These are phyloP conservation scores for Infundibulicybe gibba DNA, from an alignment of 768 basidiomycete species.

Conservation along the genomic window DNA sequence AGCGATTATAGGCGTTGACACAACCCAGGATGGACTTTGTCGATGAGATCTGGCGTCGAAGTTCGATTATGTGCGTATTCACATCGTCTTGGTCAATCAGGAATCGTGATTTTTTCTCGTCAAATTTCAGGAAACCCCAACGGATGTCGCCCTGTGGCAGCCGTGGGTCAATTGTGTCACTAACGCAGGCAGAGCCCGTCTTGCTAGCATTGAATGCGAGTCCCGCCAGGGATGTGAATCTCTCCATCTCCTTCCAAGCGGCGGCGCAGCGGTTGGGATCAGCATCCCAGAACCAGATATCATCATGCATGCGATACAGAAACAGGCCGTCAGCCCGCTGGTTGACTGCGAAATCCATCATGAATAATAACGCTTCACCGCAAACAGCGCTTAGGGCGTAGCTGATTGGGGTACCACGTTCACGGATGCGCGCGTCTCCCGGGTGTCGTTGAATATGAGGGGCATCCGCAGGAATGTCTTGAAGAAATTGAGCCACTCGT, in stretches of 20 bases:
- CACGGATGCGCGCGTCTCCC: slow-evolving; percentile 24
- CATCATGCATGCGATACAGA: slow-evolving; percentile 43
- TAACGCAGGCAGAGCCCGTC: slow-evolving; percentile 36
- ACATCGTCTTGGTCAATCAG: slow-evolving; percentile 25
- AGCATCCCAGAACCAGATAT: slow-evolving; percentile 42
- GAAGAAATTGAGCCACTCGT: background rate
- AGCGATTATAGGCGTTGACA: slow-evolving; percentile 28
- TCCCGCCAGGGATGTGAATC: slow-evolving; percentile 34
- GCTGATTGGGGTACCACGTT: slow-evolving; percentile 39
- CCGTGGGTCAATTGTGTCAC: slow-evolving; percentile 7
- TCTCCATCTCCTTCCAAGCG: slow-evolving; percentile 38
- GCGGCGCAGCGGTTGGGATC: slow-evolving; percentile 26
- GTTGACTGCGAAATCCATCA: slow-evolving; percentile 47
- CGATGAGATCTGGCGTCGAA: slow-evolving; percentile 24
- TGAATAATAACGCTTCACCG: slow-evolving; percentile 38
- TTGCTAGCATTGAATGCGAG: slow-evolving; percentile 38
- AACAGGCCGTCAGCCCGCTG: slow-evolving; percentile 35
- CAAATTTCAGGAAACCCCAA: slow-evolving; percentile 19
- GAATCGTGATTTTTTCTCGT: slow-evolving; percentile 15
- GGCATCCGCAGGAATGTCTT: background rate
- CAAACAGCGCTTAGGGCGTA: slow-evolving; percentile 37
- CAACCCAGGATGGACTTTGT: slow-evolving; percentile 29
- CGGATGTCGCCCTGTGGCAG: slow-evolving; percentile 16
- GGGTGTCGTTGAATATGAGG: slow-evolving; percentile 4
- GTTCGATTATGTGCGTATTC: slow-evolving; percentile 23